These are phyloP conservation scores for Kluyveromyces wickerhamii DNA, from an alignment of 805 yeast species.

Conservation along the genomic window DNA sequence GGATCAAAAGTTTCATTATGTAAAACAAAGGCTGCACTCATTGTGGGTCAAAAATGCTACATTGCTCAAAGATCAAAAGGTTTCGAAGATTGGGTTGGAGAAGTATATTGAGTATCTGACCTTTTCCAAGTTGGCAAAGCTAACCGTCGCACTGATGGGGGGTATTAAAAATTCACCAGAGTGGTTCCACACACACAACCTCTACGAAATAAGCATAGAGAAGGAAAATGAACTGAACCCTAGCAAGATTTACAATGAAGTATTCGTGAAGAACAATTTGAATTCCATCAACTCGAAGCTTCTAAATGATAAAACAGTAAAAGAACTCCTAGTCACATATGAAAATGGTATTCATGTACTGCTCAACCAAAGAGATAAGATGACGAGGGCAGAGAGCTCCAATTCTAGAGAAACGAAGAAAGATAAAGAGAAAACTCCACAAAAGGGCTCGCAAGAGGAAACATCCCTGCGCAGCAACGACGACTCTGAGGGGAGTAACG, in stretches of 20 bases:
- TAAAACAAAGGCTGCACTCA: conserved; percentile 16
- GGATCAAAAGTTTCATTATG: conserved; percentile 22
- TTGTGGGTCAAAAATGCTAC: conserved; percentile 10
- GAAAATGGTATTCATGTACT: conserved; percentile 34
- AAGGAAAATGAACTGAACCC: conserved; percentile 37
- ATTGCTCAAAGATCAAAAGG: conserved; percentile 11
- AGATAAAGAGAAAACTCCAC: too few relatives aligned
- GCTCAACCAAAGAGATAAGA: conserved; percentile 24
- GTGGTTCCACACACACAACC: conserved; percentile 23
- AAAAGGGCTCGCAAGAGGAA: too few relatives aligned
- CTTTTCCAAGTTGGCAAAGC: conserved; percentile 22
- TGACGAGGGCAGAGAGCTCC: too few relatives aligned
- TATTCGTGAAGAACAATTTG: conserved; percentile 16
- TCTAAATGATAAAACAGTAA: conserved; percentile 39
- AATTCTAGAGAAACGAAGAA: conserved; percentile 12
- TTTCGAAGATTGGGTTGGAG: conserved; percentile 4
- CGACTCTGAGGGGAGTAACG: conserved; percentile 16
- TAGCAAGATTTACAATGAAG: conserved; percentile 34
- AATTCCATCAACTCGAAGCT: conserved; percentile 3
- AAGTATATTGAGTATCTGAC: conserved; percentile 16
- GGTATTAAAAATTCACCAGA: conserved; percentile 16
- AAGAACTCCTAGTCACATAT: conserved; percentile 37
- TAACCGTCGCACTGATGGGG: conserved; percentile 15
- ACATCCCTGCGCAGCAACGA: too few relatives aligned
- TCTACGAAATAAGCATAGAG: conserved; percentile 23